phyloP scores from a whole-genome alignment of 768 basidiomycete genomes.

The Boletus fagicola region DNA sequence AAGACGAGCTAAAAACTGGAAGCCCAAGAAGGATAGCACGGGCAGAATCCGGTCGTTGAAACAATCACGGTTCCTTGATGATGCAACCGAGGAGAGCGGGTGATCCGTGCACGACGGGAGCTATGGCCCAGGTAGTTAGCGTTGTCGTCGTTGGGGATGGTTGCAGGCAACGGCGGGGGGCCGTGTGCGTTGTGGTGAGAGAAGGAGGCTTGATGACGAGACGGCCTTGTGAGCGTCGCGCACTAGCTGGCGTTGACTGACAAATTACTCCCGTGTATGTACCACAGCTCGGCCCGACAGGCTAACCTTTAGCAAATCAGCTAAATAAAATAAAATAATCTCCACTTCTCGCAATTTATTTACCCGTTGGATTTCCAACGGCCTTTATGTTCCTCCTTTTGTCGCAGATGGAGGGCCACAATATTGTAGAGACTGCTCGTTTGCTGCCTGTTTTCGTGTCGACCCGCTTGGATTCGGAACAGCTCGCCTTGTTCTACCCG shows the following conservation, averaged over 20 bases:
- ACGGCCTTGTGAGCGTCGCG: constrained; percentile 18
- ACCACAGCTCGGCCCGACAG: constrained; percentile 19
- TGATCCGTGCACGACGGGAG: constrained; percentile 19
- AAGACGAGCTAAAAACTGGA: constrained; percentile 15
- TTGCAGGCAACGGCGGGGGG: neutral
- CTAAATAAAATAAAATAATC: neutral
- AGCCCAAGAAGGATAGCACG: constrained; percentile 14
- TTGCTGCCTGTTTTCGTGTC: constrained; percentile 4
- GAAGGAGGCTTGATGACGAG: constrained; percentile 18
- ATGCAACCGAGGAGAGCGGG: constrained; percentile 23
- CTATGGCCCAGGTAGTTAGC: neutral
- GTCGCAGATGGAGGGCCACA: too few relatives aligned
- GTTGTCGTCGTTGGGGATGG: constrained; percentile 16
- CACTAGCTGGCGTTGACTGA: constrained; percentile 14
- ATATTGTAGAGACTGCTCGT: too few relatives aligned
- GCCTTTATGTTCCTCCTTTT: too few relatives aligned
- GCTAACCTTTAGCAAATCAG: neutral
- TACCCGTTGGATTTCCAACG: neutral
- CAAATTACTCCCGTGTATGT: constrained; percentile 23
- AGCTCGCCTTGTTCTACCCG: constrained; percentile 2
- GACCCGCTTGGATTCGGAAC: constrained; percentile 10
- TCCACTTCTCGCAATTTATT: neutral
- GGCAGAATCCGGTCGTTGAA: constrained; percentile 18
- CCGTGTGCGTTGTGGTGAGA: constrained; percentile 21
- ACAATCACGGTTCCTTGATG: constrained; percentile 32